Conservation (phyloP, 192 early-diverging fungal species). For the Physocladia obscura region DNA sequence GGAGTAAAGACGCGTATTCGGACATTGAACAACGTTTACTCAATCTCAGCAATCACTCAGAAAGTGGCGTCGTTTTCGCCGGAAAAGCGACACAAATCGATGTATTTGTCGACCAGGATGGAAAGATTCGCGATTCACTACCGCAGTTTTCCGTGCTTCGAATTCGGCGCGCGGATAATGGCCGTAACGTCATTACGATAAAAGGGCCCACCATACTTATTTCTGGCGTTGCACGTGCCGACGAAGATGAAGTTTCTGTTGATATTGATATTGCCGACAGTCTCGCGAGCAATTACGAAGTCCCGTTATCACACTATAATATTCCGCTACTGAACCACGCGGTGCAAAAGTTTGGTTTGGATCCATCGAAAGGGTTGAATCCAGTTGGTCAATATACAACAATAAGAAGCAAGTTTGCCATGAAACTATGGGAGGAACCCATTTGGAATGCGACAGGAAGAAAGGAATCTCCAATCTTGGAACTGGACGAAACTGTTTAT, state of each 20-base stretch:
- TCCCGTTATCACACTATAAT: not conserved
- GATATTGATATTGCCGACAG: not conserved
- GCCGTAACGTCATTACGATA: not conserved
- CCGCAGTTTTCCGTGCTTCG: constrained; percentile 6
- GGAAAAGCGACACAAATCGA: not conserved
- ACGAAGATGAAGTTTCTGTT: not conserved
- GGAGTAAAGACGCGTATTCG: not conserved
- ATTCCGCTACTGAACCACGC: not conserved
- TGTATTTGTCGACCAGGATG: constrained; percentile 1
- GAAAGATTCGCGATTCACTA: not conserved
- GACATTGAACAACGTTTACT: not conserved
- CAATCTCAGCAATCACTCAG: not conserved
- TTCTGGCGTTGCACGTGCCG: not conserved
- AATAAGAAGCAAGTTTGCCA: not conserved
- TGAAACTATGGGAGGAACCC: not conserved
- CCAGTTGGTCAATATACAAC: not conserved
- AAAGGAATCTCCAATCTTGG: not conserved
- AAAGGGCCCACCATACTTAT: not conserved
- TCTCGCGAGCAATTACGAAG: not conserved
- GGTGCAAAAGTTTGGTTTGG: not conserved
- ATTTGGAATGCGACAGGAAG: not conserved
- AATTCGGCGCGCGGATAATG: not conserved
- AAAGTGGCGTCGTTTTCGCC: not conserved
- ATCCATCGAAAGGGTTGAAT: not conserved
- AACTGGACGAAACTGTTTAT: constrained; percentile 8